Percentiles rank a stretch among this genome's conserved stretches.
phyloP scores from a whole-genome alignment of 176 grass and related monocot species.

The Eleusine coracana region DNA sequence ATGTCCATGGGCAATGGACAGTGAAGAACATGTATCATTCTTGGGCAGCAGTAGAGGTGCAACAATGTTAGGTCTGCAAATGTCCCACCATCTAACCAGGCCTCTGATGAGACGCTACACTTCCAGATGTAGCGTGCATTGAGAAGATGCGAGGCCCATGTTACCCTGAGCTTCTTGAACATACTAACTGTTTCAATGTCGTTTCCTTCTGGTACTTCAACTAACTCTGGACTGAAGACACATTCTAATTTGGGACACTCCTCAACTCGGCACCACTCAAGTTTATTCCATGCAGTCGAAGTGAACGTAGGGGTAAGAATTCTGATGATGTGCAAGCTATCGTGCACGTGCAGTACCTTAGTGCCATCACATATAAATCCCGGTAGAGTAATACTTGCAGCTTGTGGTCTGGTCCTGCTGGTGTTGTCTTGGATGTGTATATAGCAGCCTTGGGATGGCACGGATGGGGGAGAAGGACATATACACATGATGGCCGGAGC shows the following conservation, averaged over 20 bases:
- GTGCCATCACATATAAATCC: neutral
- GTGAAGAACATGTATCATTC: neutral
- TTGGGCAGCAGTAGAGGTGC: conserved; percentile 14
- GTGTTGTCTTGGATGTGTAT: neutral
- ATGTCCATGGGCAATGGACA: no score
- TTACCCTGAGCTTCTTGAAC: neutral
- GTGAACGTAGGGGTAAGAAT: neutral
- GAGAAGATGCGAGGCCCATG: neutral
- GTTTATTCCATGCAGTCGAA: neutral
- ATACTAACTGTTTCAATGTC: no score
- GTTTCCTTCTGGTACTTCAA: no score
- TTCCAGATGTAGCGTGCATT: neutral
- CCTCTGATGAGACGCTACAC: neutral
- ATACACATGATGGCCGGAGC: neutral
- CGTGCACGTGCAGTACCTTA: neutral
- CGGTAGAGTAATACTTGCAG: neutral
- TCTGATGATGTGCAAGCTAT: neutral
- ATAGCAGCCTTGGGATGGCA: neutral
- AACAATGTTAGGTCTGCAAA: neutral
- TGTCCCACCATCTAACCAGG: accelerated
- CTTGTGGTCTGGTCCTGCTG: neutral
- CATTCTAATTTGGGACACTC: neutral
- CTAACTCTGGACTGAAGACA: neutral
- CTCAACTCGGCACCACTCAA: conserved; percentile 1
- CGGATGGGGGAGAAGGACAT: neutral